phyloP scores from a whole-genome alignment of 2,329 filamentous ascomycete genomes.

The Paecilomyces fulvus region DNA sequence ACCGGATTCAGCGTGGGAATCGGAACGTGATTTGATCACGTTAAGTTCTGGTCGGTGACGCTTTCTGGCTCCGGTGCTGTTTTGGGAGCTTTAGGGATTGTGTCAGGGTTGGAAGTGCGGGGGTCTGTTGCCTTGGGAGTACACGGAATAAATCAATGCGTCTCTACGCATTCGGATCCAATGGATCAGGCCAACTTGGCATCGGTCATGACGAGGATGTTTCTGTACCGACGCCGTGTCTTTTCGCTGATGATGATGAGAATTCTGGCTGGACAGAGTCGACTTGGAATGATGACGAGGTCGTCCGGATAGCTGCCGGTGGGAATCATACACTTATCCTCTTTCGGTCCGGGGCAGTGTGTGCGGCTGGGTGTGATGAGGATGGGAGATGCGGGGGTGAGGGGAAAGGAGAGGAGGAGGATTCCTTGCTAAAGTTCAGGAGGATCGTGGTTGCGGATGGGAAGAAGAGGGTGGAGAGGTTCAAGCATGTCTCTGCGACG shows the following conservation, averaged over 20 bases:
- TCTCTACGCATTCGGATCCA: conserved; percentile 65
- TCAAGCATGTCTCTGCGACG: conserved; percentile 56
- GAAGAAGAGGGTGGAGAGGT: conserved; percentile 16
- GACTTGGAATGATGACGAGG: neutral
- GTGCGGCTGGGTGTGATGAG: conserved; percentile 55
- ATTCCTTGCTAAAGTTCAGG: conserved; percentile 15
- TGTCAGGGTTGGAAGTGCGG: too few species aligned
- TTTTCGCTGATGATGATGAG: conserved; percentile 39
- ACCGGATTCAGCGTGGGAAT: too few species aligned
- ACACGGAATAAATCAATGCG: conserved; percentile 17
- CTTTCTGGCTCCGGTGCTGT: too few species aligned
- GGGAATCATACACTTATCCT: conserved; percentile 82
- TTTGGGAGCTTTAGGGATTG: too few species aligned
- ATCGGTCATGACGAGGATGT: conserved; percentile 65
- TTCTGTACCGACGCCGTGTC: conserved; percentile 53
- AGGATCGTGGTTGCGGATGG: conserved; percentile 13
- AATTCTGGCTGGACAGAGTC: conserved; percentile 11
- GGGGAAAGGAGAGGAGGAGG: conserved; percentile 28
- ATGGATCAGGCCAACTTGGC: conserved; percentile 66
- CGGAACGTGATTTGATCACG: too few species aligned
- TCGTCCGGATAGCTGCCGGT: conserved; percentile 50
- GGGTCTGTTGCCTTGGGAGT: neutral
- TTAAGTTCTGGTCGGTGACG: too few species aligned
- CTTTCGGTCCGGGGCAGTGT: conserved; percentile 50
- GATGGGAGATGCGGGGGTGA: conserved; percentile 43